These are phyloP conservation scores for Verbena officinalis DNA, from an alignment of 257 asterid genomes.

Conservation along the genomic window DNA sequence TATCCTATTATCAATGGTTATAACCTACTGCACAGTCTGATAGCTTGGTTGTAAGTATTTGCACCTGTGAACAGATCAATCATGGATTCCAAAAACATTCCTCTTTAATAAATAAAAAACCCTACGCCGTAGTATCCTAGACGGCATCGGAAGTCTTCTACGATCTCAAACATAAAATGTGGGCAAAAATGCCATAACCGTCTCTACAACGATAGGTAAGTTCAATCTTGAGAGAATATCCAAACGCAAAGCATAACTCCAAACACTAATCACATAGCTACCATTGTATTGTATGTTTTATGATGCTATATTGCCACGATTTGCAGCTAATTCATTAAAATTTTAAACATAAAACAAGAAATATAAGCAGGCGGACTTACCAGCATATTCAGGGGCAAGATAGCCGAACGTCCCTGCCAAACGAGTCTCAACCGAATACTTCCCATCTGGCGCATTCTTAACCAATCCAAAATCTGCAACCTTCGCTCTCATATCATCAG, in stretches of 20 bases:
- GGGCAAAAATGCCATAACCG: not conserved
- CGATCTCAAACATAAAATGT: not conserved
- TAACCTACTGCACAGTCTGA: not conserved
- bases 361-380: conserved; percentile 36
- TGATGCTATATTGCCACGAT: not conserved
- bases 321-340: conserved; percentile 3
- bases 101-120: no score
- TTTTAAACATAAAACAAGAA: not conserved
- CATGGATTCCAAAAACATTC: no score
- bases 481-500: conserved; percentile 95
- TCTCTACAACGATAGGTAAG: not conserved
- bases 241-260: not conserved
- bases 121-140: not conserved
- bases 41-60: no score
- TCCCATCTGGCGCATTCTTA: conserved; percentile 89
- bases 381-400: conserved; percentile 99
- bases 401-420: conserved; percentile 96
- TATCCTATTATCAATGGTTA: not conserved
- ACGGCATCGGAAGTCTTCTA: not conserved
- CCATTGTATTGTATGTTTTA: not conserved
- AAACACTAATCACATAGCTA: not conserved
- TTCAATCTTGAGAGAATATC: not conserved
- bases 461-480: conserved; percentile 97
- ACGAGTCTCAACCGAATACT: conserved; percentile 89
- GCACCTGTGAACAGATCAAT: no score